These are phyloP conservation scores for Saturnispora serradocipensis DNA, from an alignment of 805 yeast genomes.

Conservation along the genomic window DNA sequence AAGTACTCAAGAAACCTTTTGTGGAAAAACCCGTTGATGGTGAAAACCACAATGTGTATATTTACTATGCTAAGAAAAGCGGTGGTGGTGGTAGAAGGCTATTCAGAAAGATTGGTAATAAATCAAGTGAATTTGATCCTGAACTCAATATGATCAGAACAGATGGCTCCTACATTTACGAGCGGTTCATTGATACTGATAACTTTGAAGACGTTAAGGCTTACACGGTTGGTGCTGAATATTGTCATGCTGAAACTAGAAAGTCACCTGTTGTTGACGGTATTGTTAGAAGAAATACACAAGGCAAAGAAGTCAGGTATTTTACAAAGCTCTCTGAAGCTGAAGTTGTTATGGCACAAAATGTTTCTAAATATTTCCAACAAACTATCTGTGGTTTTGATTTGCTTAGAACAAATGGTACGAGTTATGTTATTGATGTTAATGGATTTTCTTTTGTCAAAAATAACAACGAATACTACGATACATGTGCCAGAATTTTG, in stretches of 20 bases:
- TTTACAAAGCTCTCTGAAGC: conserved; percentile 68
- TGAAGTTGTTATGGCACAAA: conserved; percentile 74
- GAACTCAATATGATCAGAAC: conserved; percentile 65
- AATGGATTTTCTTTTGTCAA: conserved; percentile 97
- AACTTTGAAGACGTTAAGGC: conserved; percentile 98
- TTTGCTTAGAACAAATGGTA: conserved; percentile 77
- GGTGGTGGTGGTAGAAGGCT: conserved; percentile 98
- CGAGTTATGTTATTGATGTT: conserved; percentile 90
- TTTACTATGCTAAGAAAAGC: conserved; percentile 75
- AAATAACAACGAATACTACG: conserved; percentile 81
- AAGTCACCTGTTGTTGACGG: conserved; percentile 99
- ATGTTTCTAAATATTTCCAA: conserved; percentile 65
- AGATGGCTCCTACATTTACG: conserved; percentile 86
- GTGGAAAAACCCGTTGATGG: conserved; percentile 99
- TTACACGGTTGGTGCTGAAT: conserved; percentile 85
- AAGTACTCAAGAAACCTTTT: conserved; percentile 72
- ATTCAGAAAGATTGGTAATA: conserved; percentile 94
- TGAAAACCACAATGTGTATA: conserved; percentile 93
- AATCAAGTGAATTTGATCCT: conserved; percentile 93
- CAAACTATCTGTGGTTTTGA: conserved; percentile 98
- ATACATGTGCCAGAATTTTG: conserved; percentile 67
- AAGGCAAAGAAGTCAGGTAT: conserved; percentile 92
- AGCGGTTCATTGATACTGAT: conserved; percentile 94
- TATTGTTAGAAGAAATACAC: conserved; percentile 91
- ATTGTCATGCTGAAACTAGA: conserved; percentile 96